Conservation (phyloP, 116 monocot genomes). For the Trichopus zeylanicus region DNA sequence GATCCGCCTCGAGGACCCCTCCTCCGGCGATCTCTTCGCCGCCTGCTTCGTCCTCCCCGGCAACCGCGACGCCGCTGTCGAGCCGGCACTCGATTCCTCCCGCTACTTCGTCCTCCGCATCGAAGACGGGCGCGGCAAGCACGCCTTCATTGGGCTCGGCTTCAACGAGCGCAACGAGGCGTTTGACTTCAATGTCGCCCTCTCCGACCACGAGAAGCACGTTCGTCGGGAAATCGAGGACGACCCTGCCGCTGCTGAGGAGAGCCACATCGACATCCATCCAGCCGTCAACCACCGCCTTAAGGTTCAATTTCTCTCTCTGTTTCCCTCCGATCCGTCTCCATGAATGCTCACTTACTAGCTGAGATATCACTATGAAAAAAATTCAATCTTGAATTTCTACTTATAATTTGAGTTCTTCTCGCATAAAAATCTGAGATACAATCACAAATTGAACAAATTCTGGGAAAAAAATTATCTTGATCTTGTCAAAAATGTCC, state of each 20-base stretch:
- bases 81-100: slow-evolving; percentile 88
- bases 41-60: slow-evolving; percentile 74
- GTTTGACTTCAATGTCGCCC: slow-evolving; percentile 92
- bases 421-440: too few species aligned
- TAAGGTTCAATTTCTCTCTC: slow-evolving; percentile 54
- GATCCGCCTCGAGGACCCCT: slow-evolving; percentile 92
- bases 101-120: slow-evolving; percentile 90
- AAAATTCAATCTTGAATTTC: too few species aligned
- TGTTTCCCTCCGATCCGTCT: neutral
- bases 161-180: slow-evolving; percentile 95
- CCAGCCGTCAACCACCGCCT: slow-evolving; percentile 86
- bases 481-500: too few species aligned
- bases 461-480: too few species aligned
- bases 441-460: too few species aligned
- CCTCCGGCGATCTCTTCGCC: slow-evolving; percentile 86
- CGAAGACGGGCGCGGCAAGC: slow-evolving; percentile 91
- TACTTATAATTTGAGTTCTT: too few species aligned
- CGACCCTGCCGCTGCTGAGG: slow-evolving; percentile 27
- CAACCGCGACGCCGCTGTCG: slow-evolving; percentile 64
- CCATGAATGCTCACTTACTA: too few species aligned
- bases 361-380: too few species aligned
- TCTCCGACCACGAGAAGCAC: slow-evolving; percentile 93
- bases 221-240: slow-evolving; percentile 70
- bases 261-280: slow-evolving; percentile 66
- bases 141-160: slow-evolving; percentile 88